phyloP scores from a whole-genome alignment of 208 protist species.

The Crithidia bombi region DNA sequence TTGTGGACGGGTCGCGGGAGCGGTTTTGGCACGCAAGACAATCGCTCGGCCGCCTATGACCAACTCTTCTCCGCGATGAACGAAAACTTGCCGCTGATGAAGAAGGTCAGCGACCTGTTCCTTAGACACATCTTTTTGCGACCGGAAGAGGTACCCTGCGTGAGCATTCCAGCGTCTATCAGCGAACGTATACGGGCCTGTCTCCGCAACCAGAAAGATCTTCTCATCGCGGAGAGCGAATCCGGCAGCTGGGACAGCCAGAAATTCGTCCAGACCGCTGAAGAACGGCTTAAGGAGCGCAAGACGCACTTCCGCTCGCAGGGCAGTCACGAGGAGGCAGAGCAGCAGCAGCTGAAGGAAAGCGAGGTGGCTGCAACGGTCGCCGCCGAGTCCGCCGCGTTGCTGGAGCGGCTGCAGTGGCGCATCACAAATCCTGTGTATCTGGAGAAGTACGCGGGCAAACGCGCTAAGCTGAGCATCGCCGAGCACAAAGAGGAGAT shows the following conservation, averaged over 20 bases:
- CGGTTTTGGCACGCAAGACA: slow-evolving; percentile 14
- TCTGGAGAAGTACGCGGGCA: slow-evolving; percentile 59
- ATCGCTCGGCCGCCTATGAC: slow-evolving; percentile 27
- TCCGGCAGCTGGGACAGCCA: slow-evolving; percentile 34
- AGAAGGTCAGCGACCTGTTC: slow-evolving; percentile 5
- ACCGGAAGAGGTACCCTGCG: slow-evolving; percentile 17
- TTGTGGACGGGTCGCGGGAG: background rate
- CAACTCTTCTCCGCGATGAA: slow-evolving; percentile 15
- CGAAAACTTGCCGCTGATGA: background rate
- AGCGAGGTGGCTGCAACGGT: slow-evolving; percentile 29
- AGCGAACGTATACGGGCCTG: slow-evolving; percentile 30
- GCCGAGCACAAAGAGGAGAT: slow-evolving; percentile 69
- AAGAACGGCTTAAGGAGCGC: slow-evolving; percentile 2
- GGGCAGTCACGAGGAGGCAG: background rate
- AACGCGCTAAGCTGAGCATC: slow-evolving; percentile 78
- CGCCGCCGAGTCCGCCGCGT: slow-evolving; percentile 50
- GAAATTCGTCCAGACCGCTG: slow-evolving; percentile 28
- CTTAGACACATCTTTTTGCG: slow-evolving; percentile 2
- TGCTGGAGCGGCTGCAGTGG: slow-evolving; percentile 47
- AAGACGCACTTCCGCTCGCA: background rate
- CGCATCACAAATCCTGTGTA: slow-evolving; percentile 71
- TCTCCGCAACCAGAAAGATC: slow-evolving; percentile 20
- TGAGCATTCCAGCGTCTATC: slow-evolving; percentile 14
- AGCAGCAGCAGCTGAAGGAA: background rate
- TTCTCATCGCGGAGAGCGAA: slow-evolving; percentile 15